A percentile compares a stretch with the other conserved stretches of the same genome.
These are phyloP conservation scores for Wickerhamiella musiphila DNA, from an alignment of 805 yeast genomes.

Conservation along the genomic window DNA sequence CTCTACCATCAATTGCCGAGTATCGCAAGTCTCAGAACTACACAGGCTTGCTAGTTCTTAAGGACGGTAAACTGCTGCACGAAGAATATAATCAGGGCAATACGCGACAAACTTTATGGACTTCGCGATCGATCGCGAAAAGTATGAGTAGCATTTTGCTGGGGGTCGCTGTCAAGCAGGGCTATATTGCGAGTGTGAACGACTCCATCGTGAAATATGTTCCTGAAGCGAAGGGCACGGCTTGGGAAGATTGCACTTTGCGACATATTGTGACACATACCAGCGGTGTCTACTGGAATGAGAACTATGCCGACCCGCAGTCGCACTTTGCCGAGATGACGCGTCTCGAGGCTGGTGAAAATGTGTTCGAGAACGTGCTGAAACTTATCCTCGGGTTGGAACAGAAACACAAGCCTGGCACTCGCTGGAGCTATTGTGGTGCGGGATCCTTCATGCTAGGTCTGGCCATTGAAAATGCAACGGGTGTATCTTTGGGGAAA, in stretches of 20 bases:
- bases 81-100: neutral
- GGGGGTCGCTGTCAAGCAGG: neutral
- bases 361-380: neutral
- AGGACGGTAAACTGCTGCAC: neutral
- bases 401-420: neutral
- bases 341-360: neutral
- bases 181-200: neutral
- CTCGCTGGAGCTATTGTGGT: neutral
- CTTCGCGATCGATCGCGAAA: slow-evolving; percentile 1
- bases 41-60: neutral
- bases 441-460: slow-evolving; percentile 1
- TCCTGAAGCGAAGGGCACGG: neutral
- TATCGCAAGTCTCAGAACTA: neutral
- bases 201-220: neutral
- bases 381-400: neutral
- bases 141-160: neutral
- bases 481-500: neutral
- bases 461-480: neutral
- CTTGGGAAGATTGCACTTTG: neutral
- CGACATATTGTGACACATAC: neutral
- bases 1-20: neutral
- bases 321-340: neutral
- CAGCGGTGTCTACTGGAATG: neutral
- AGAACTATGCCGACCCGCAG: neutral
- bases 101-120: neutral